phyloP scores from a whole-genome alignment of 2,329 filamentous ascomycete genomes.

The Trichoderma harzianum region DNA sequence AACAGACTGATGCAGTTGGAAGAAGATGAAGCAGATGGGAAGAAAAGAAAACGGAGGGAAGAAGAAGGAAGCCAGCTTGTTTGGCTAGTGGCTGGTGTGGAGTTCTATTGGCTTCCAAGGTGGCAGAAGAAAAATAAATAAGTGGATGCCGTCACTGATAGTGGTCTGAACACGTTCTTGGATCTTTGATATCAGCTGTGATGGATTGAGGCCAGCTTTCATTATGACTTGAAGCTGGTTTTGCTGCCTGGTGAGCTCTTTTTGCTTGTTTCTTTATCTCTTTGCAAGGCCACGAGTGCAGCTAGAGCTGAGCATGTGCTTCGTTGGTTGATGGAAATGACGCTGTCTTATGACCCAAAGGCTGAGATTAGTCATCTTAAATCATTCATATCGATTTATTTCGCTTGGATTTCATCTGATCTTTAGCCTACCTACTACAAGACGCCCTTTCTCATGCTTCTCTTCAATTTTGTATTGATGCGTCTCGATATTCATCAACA shows the following conservation, averaged over 20 bases:
- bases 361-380: background rate
- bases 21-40: background rate
- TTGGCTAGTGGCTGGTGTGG: slow-evolving; percentile 9
- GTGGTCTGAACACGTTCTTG: background rate
- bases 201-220: slow-evolving; percentile 18
- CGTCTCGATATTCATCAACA: background rate
- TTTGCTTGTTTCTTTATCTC: background rate
- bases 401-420: background rate
- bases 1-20: background rate
- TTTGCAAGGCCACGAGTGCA: background rate
- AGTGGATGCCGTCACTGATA: slow-evolving; percentile 13
- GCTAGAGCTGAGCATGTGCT: slow-evolving; percentile 1
- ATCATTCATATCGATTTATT: background rate
- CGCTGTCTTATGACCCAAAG: slow-evolving; percentile 8
- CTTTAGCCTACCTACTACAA: background rate
- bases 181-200: background rate
- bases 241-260: background rate
- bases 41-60: background rate
- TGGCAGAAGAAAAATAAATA: background rate
- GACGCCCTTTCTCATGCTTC: background rate
- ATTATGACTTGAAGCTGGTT: background rate
- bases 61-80: background rate
- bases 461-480: background rate
- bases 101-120: slow-evolving; percentile 13
- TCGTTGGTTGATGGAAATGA: background rate